Percentiles rank a stretch among this genome's conserved stretches.
phyloP scores from a whole-genome alignment of 306 rosid genomes.

The Prunus armeniaca region DNA sequence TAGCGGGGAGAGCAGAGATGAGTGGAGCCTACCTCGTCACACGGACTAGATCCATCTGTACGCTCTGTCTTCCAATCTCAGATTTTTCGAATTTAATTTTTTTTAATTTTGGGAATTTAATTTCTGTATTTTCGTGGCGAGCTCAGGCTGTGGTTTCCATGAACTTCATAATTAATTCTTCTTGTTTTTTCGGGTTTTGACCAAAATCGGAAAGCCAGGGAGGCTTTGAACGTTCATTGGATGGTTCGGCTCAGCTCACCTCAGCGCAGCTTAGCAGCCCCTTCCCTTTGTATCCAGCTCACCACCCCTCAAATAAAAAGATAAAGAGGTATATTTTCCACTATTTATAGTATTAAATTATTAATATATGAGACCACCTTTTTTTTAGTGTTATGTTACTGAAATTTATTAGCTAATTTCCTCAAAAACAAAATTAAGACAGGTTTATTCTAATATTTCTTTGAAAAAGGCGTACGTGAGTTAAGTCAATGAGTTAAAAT shows the following conservation, averaged over 20 bases:
- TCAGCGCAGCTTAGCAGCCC: background rate
- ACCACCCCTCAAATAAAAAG: background rate
- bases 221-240: background rate
- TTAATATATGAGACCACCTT: background rate
- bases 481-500: no score
- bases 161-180: background rate
- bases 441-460: no score
- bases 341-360: background rate
- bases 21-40: slow-evolving; percentile 60
- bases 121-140: background rate
- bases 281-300: slow-evolving; percentile 19
- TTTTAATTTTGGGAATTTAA: background rate
- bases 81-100: background rate
- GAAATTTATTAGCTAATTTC: background rate
- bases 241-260: background rate
- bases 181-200: slow-evolving; percentile 2
- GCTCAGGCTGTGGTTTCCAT: background rate
- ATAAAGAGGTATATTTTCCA: no score
- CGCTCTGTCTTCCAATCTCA: slow-evolving; percentile 5
- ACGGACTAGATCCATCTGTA: slow-evolving; percentile 47
- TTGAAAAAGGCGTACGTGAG: fast-evolving
- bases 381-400: background rate
- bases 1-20: slow-evolving; percentile 29
- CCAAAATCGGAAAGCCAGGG: slow-evolving; percentile 4
- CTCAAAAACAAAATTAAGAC: no score